Evolutionary conservation across 1,139 yeast genomes (phyloP).

Genomic region (Geotrichum europaeum): DNA sequence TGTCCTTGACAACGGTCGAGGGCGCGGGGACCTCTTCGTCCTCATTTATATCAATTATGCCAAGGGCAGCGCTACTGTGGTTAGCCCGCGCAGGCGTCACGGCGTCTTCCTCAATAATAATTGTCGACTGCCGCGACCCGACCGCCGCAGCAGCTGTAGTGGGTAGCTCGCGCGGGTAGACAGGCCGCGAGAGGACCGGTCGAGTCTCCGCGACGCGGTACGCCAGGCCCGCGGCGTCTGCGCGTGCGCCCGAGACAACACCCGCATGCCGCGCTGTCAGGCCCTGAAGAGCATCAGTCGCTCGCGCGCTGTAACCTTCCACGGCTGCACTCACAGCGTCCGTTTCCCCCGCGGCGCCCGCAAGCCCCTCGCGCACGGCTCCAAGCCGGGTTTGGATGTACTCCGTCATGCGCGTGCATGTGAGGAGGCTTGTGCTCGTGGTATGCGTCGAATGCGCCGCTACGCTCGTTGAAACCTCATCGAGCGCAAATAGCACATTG

Average conservation of each 20-base stretch:
- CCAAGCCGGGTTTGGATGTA: not conserved
- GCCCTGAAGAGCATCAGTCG: not conserved
- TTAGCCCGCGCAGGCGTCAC: not conserved
- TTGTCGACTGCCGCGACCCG: not conserved
- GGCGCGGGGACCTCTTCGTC: not conserved
- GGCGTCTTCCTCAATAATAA: not conserved
- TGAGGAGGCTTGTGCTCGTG: not conserved
- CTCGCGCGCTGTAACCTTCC: not conserved
- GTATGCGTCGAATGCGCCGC: not conserved
- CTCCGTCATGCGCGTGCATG: not conserved
- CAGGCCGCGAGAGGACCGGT: not conserved
- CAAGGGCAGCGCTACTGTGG: not conserved
- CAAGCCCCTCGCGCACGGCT: not conserved
- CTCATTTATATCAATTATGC: not conserved
- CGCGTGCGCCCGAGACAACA: not conserved
- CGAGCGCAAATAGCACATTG: not conserved
- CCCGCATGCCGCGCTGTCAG: not conserved
- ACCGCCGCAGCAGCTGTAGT: not conserved
- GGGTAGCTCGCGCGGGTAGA: slow-evolving; percentile 4
- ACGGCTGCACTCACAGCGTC: not conserved
- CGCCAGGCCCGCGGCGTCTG: not conserved
- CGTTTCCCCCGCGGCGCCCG: not conserved
- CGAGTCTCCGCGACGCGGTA: not conserved
- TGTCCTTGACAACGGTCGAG: not conserved
- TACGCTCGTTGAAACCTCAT: not conserved